Evolutionary conservation across 140 eudicot genomes (phyloP), one percentile per base, ranked within the genome.

Genomic region (Bidens hawaiensis): DNA sequence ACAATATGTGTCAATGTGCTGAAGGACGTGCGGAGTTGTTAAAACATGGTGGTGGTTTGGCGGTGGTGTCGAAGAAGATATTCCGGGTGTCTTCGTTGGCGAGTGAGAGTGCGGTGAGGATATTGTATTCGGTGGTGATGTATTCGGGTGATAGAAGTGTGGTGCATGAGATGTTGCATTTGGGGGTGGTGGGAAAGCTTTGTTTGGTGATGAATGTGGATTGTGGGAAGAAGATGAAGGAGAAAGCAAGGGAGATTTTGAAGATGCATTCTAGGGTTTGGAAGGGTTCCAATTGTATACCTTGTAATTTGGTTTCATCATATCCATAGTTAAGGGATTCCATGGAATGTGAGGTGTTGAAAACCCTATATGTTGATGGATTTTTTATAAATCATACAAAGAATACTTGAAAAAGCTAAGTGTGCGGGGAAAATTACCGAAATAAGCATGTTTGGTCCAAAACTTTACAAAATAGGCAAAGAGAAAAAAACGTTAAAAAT

Each of bases 1-100:
- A 69, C 22, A 13, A 28, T 33, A n/a, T 59, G 18, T 69, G 75
- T 41, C 8, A 31, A 14, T 69, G 68, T 19, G 67, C 75, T 6
- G 75, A 58, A 11, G 75, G 75, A 1, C 41, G 75, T 3, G 60
- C 75, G 13, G 75, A 69, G 68, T 12, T 69, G 2, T 45, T 69
- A 28, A 47, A 19, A 0, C 75, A 69, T 31, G 67, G 47, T 3
- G 68, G 48, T 0, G 75, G 75, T 1, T 63, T 85, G 17, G 86
- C 95, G 1, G 72, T 86, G 33, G 81, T 86, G 21, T 82, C 95
- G 6, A 86, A 82, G 81, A 86, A 82, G 75, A 75, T 82, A 16
- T 74, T 86, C 10, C 40, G 71, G 5, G 71, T 72, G 38, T 72
- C 77, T 0, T 42, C 47, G 59, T 57, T 27, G 27, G 77, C 36